These are phyloP conservation scores for Wickerhamiella occidentalis DNA, from an alignment of 805 yeast genomes.

Conservation along the genomic window DNA sequence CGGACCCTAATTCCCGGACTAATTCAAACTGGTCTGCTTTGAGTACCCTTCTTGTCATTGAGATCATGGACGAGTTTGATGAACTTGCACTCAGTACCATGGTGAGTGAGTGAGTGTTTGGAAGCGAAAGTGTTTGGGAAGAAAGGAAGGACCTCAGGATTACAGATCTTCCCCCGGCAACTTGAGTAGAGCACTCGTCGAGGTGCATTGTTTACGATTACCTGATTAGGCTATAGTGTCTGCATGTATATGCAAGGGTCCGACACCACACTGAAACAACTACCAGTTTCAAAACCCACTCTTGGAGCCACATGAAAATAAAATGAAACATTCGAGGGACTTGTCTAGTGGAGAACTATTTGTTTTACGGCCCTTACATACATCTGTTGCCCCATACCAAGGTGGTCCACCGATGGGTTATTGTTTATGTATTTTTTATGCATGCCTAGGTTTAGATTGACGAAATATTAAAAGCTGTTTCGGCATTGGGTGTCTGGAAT, in stretches of 20 bases:
- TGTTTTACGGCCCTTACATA: too few species aligned
- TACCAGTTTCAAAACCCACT: too few species aligned
- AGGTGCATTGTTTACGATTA: constrained; percentile 9
- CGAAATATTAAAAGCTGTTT: background rate
- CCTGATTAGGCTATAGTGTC: constrained; percentile 6
- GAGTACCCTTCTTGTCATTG: constrained; percentile 12
- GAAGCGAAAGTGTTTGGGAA: too few species aligned
- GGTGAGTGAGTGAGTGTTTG: background rate
- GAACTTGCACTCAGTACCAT: constrained; percentile 1
- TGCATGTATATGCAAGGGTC: constrained; percentile 3
- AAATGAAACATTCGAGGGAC: background rate
- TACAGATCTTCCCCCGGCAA: background rate
- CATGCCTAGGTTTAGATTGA: background rate
- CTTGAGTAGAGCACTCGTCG: background rate
- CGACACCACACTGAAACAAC: background rate
- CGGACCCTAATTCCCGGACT: constrained; percentile 52
- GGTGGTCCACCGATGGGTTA: too few species aligned
- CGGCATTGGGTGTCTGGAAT: background rate
- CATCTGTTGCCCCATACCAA: too few species aligned
- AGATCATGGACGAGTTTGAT: constrained; percentile 9
- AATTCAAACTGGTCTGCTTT: constrained; percentile 37
- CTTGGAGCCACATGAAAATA: background rate
- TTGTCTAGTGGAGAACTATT: too few species aligned
- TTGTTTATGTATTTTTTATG: too few species aligned
- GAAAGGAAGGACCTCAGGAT: too few species aligned